Conservation (phyloP, 371 early-diverging fungal genomes). For the Rhizopus stolonifer region DNA sequence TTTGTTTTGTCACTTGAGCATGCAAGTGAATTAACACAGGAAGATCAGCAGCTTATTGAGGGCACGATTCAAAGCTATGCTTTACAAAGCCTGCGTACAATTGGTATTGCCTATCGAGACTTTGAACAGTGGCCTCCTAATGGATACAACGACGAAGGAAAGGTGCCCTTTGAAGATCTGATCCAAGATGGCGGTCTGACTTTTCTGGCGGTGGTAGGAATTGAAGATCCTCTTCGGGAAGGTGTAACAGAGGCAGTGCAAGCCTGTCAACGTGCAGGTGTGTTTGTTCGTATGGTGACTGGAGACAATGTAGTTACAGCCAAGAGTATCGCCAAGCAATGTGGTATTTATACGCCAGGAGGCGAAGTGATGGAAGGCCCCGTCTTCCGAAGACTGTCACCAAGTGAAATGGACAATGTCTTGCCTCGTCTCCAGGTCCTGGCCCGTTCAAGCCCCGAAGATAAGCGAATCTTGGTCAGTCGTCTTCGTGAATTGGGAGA, state of each 20-base stretch:
- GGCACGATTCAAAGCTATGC: conserved; percentile 26
- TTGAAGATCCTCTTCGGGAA: conserved; percentile 67
- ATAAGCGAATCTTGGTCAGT: conserved; percentile 63
- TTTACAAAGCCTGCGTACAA: conserved; percentile 57
- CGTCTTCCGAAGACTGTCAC: conserved; percentile 52
- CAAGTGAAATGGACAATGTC: conserved; percentile 49
- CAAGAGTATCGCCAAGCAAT: conserved; percentile 60
- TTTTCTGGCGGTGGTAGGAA: conserved; percentile 55
- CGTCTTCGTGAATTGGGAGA: conserved; percentile 57
- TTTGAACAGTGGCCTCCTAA: conserved; percentile 52
- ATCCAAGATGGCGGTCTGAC: conserved; percentile 39
- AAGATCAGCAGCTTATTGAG: conserved; percentile 44
- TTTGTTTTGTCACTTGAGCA: conserved; percentile 35
- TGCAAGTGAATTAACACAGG: conserved; percentile 44
- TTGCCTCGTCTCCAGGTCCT: conserved; percentile 64
- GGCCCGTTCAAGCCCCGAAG: conserved; percentile 64
- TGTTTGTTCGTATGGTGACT: conserved; percentile 79
- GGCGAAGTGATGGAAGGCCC: conserved; percentile 64
- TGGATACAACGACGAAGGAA: conserved; percentile 25
- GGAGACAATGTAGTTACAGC: conserved; percentile 73
- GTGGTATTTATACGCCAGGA: conserved; percentile 56
- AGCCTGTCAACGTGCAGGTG: conserved; percentile 66
- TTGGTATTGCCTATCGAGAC: conserved; percentile 65
- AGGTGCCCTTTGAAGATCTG: conserved; percentile 47
- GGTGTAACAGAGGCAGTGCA: conserved; percentile 63